Conservation (phyloP, 2,329 filamentous ascomycete species). For the Botrytis paeoniae region DNA sequence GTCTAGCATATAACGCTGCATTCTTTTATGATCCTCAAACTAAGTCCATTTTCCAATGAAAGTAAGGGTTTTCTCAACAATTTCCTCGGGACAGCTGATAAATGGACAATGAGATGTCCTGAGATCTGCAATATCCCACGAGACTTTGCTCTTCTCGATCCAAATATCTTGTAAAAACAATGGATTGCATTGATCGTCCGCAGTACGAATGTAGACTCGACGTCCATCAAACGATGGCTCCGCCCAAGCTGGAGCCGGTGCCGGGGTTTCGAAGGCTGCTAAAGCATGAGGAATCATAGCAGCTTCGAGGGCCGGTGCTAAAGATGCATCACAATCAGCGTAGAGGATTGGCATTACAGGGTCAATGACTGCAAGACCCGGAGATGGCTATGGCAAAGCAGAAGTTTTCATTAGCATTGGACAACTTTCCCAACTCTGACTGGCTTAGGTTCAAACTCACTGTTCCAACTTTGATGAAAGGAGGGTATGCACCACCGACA, state of each 20-base stretch:
- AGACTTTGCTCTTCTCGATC: background rate
- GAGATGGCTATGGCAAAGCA: background rate
- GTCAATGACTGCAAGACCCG: background rate
- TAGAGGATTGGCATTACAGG: background rate
- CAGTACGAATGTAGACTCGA: background rate
- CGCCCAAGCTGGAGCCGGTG: background rate
- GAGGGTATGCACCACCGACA: background rate
- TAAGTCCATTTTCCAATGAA: background rate
- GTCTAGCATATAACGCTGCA: background rate
- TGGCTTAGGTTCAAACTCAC: background rate
- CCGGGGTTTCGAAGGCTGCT: background rate
- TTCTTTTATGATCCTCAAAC: too few species aligned
- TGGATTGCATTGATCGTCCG: background rate
- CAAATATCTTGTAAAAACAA: slow-evolving; percentile 1
- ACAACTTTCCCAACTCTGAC: fast-evolving
- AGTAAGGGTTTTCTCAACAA: background rate
- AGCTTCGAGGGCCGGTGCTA: background rate
- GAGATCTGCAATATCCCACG: background rate
- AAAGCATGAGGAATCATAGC: background rate
- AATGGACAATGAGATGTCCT: slow-evolving; percentile 2
- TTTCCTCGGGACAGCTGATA: background rate
- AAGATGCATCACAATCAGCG: background rate
- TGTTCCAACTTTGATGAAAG: background rate
- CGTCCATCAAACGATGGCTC: background rate
- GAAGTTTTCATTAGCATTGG: background rate